Percentiles rank a stretch among this genome's conserved stretches.
phyloP scores from a whole-genome alignment of 2,329 filamentous ascomycete species.

The Pyrenophora teres region DNA sequence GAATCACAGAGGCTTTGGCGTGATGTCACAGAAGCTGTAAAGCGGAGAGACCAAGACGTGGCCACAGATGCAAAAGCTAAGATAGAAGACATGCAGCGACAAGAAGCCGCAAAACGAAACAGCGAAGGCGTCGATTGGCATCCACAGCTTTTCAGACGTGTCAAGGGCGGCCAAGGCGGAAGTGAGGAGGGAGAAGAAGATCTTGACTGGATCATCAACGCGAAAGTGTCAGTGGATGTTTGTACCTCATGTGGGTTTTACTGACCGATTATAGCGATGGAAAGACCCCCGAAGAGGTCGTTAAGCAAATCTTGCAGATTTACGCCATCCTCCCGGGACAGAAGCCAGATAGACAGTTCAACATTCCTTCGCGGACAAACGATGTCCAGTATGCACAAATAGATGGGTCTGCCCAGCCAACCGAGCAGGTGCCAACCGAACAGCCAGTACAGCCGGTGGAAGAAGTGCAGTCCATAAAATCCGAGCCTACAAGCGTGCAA shows the following conservation, averaged over 20 bases:
- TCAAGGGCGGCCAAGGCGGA: slow-evolving; percentile 71
- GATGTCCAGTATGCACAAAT: slow-evolving; percentile 24
- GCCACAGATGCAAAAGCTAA: slow-evolving; percentile 97
- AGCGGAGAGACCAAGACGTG: slow-evolving; percentile 80
- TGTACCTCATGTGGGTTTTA: not conserved
- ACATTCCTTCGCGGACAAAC: slow-evolving; percentile 58
- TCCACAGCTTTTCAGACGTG: slow-evolving; percentile 79
- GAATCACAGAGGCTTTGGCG: slow-evolving; percentile 91
- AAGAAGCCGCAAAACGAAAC: slow-evolving; percentile 79
- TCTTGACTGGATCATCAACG: slow-evolving; percentile 93
- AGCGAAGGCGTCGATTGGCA: slow-evolving; percentile 85
- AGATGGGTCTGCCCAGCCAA: slow-evolving; percentile 7
- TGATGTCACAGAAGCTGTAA: slow-evolving; percentile 79
- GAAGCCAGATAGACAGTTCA: slow-evolving; percentile 58
- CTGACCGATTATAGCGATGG: slow-evolving; percentile 54
- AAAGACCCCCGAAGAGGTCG: slow-evolving; percentile 68
- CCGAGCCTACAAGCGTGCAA: slow-evolving; percentile 4
- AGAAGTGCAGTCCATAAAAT: slow-evolving; percentile 8
- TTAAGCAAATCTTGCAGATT: slow-evolving; percentile 83
- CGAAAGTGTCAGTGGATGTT: slow-evolving; percentile 68
- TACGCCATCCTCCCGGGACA: slow-evolving; percentile 84
- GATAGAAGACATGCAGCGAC: slow-evolving; percentile 89
- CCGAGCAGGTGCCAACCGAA: slow-evolving; percentile 5
- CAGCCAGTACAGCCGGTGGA: slow-evolving; percentile 13
- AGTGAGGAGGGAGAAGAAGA: slow-evolving; percentile 82